Evolutionary conservation across 306 rosid genomes (phyloP).

Genomic region (Clitoria ternatea): DNA sequence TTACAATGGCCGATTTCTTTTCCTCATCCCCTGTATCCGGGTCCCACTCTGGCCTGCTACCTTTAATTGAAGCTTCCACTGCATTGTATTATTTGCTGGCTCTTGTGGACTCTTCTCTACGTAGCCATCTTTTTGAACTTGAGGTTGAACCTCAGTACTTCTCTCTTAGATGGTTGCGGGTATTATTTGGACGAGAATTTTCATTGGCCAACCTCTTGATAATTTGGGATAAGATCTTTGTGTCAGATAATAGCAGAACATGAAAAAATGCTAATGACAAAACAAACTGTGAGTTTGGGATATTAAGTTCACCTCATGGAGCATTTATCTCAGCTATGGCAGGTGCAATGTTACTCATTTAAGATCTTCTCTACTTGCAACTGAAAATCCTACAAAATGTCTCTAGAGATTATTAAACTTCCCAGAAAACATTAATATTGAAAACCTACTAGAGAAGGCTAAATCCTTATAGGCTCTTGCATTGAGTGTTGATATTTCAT

Average conservation of each 20-base stretch:
- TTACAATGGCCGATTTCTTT: slow-evolving; percentile 90
- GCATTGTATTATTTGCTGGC: slow-evolving; percentile 77
- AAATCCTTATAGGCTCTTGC: slow-evolving; percentile 76
- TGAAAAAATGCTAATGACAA: slow-evolving; percentile 43
- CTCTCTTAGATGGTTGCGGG: slow-evolving; percentile 94
- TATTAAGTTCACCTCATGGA: slow-evolving; percentile 77
- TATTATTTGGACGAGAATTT: slow-evolving; percentile 91
- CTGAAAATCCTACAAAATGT: slow-evolving; percentile 89
- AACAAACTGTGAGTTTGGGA: slow-evolving; percentile 44
- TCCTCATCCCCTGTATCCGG: slow-evolving; percentile 56
- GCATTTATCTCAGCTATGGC: slow-evolving; percentile 82
- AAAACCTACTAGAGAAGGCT: slow-evolving; percentile 78
- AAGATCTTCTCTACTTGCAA: slow-evolving; percentile 90
- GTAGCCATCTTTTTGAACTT: slow-evolving; percentile 88
- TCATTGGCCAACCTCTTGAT: slow-evolving; percentile 69
- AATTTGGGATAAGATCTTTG: slow-evolving; percentile 94
- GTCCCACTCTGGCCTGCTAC: slow-evolving; percentile 67
- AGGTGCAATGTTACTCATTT: slow-evolving; percentile 84
- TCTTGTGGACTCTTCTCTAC: slow-evolving; percentile 75
- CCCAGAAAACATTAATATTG: slow-evolving; percentile 59
- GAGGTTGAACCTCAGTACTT: slow-evolving; percentile 98
- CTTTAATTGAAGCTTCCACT: slow-evolving; percentile 87
- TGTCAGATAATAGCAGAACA: slow-evolving; percentile 54
- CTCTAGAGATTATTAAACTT: slow-evolving; percentile 88
- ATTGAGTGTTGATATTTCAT: slow-evolving; percentile 51